Evolutionary conservation across 345 rosid genomes (phyloP).

Genomic region (Moricandia moricandioides): DNA sequence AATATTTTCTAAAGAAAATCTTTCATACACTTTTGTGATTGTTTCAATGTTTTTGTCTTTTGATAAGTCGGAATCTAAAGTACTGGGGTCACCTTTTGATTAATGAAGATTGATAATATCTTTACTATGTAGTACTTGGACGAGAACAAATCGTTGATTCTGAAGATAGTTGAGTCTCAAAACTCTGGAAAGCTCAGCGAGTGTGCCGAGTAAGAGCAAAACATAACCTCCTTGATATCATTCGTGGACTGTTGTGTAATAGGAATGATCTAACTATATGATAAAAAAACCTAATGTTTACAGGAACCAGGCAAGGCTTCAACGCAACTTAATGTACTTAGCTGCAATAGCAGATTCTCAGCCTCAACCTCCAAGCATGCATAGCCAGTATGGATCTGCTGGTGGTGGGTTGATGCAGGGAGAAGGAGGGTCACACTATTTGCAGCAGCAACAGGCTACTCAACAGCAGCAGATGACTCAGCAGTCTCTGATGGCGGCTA

Average conservation of each 20-base stretch:
- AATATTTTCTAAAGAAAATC: constrained; percentile 28
- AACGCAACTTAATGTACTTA: constrained; percentile 93
- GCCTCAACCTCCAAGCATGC: constrained; percentile 81
- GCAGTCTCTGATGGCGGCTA: constrained; percentile 82
- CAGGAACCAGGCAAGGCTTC: constrained; percentile 97
- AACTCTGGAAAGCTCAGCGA: constrained; percentile 88
- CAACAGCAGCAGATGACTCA: constrained; percentile 85
- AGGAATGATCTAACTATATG: neutral
- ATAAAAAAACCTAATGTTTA: constrained; percentile 11
- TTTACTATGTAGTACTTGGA: constrained; percentile 77
- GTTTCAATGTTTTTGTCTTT: constrained; percentile 32
- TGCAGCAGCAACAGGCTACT: constrained; percentile 92
- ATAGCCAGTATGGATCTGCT: constrained; percentile 70
- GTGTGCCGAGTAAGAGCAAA: constrained; percentile 86
- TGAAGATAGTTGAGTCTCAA: constrained; percentile 99
- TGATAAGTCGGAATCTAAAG: constrained; percentile 26
- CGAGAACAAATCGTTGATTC: constrained; percentile 98
- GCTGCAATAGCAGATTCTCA: constrained; percentile 99
- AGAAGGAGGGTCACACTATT: constrained; percentile 66
- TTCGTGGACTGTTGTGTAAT: neutral
- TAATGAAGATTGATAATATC: constrained; percentile 5
- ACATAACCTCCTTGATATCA: neutral
- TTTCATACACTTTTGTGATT: constrained; percentile 29
- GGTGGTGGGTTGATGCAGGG: constrained; percentile 70
- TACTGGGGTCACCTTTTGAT: constrained; percentile 28